Percentiles rank a stretch among this genome's conserved stretches.
Conservation (phyloP, 768 basidiomycete species). For the Serendipita sp. region DNA sequence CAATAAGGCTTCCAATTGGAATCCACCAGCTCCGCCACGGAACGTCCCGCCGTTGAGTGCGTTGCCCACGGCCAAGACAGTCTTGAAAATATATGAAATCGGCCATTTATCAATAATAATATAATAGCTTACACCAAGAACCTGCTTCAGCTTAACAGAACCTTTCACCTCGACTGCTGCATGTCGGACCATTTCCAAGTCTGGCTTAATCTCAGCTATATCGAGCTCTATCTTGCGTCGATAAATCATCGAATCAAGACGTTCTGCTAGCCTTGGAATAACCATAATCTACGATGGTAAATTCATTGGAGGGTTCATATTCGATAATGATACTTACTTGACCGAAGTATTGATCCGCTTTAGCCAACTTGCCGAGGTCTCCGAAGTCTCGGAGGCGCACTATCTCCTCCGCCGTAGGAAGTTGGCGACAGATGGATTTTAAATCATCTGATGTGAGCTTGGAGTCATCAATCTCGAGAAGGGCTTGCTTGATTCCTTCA, state of each 20-base stretch:
- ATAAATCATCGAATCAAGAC: conserved; percentile 72
- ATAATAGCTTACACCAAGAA: conserved; percentile 39
- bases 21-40: conserved; percentile 70
- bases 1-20: conserved; percentile 63
- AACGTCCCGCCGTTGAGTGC: conserved; percentile 66
- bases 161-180: conserved; percentile 53
- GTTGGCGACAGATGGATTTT: conserved; percentile 52
- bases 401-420: conserved; percentile 76
- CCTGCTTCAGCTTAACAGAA: conserved; percentile 49
- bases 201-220: conserved; percentile 68
- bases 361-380: conserved; percentile 57
- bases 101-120: neutral
- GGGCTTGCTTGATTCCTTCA: conserved; percentile 48
- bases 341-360: conserved; percentile 69
- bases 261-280: conserved; percentile 57
- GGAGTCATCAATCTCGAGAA: conserved; percentile 57
- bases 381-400: conserved; percentile 51
- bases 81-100: conserved; percentile 25
- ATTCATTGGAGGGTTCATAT: neutral
- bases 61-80: conserved; percentile 66
- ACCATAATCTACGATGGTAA: conserved; percentile 41
- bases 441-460: conserved; percentile 59
- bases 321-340: conserved; percentile 33
- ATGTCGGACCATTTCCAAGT: conserved; percentile 53
- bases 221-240: conserved; percentile 69